Evolutionary conservation across 371 early-diverging fungal species (phyloP).

Genomic region (Mucor plumbeus): DNA sequence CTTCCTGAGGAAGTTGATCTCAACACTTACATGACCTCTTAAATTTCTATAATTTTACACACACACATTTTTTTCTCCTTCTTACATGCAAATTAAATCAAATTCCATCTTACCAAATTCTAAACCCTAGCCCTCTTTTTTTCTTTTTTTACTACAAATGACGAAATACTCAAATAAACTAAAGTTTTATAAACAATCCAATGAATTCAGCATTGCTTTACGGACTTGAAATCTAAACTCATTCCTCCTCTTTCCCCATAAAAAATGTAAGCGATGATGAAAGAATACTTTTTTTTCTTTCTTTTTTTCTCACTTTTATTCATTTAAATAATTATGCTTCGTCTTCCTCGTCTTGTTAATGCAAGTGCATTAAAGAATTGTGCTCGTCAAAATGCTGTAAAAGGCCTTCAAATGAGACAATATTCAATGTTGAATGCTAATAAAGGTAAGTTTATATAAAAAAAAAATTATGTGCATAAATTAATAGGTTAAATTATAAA

Average conservation of each 20-base stretch:
- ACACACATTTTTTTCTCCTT: background rate
- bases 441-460: background rate
- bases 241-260: background rate
- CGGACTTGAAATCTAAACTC: background rate
- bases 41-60: conserved; percentile 5
- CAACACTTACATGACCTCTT: conserved; percentile 67
- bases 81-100: background rate
- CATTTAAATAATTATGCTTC: background rate
- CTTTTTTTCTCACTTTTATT: background rate
- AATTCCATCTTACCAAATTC: conserved; percentile 3
- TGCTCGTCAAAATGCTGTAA: conserved; percentile 1
- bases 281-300: background rate
- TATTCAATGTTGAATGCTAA: background rate
- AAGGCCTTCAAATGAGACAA: background rate
- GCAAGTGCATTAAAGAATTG: conserved; percentile 1
- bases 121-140: background rate
- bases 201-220: no score
- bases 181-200: background rate
- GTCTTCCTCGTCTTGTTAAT: conserved; percentile 16
- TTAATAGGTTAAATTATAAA: background rate
- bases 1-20: conserved; percentile 90
- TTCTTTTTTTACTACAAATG: background rate
- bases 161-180: conserved; percentile 14
- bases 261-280: conserved; percentile 49
- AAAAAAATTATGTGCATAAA: background rate